Base-by-base conservation (phyloP, 1,284 basidiomycete species). In the Pseudozyma tsukubaensis region DNA sequence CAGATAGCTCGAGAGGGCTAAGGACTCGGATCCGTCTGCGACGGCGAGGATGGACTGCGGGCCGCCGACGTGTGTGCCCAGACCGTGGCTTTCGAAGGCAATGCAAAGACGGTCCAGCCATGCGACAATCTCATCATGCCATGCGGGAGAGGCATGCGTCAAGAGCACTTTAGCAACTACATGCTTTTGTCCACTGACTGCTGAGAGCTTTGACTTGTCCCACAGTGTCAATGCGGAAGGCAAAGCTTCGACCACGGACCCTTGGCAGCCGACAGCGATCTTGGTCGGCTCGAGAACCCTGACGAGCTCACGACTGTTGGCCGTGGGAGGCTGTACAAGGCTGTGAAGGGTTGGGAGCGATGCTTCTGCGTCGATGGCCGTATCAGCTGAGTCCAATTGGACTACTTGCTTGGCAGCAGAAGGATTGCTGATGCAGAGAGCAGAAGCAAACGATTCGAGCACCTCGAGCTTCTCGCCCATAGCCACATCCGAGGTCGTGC, bases 161-260 rank as follows among this genome's bases (percentile, higher is more conserved):
- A 77, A 59, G 14, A 81, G 57, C 24, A 74, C 70, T 52, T 77
- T 75, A n/a, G 72, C 76, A 1, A 73, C 59, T 5, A 78, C 56
- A 18, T 73, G 60, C 55, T 78, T 79, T 19, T 53, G 67, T 10
- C 79, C 80, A 19, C 78, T 68, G 16, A 75, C 77, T 0, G 78
- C 64, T 16, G 69, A 60, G 4, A 82, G 59, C 47, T 71, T 76
- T 9, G 80, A 70, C 63, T 82, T 82, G 63, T 82, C 78, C 80
- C 80, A 82, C 43, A 77, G 72, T 34, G 35, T 54, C n/a, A 82
- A 59, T 24, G 76, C 70, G 43, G 80, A 65, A 4, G 80, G 74
- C 32, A 64, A 49, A 16, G 77, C 51, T 50, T 67, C 42, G 19
- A 74, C 59, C 18, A 79, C 70, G 12, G 66, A 72, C 11, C 74